These are phyloP conservation scores for Phytophthora aleatoria DNA, from an alignment of 352 stramenopile species.

Conservation along the genomic window DNA sequence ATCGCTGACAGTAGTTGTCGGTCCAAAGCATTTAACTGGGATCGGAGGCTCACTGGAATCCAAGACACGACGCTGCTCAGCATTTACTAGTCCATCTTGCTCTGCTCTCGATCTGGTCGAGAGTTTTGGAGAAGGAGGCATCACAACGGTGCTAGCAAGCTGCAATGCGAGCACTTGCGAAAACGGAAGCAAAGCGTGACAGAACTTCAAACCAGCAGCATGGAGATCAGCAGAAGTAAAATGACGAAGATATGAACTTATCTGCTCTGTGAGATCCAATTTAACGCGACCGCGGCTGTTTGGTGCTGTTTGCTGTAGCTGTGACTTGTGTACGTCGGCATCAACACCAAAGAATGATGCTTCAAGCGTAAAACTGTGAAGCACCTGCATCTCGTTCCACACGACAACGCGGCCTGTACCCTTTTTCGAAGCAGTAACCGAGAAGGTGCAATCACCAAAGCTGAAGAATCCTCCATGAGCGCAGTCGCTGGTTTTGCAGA, in stretches of 20 bases:
- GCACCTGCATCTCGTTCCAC: constrained; percentile 63
- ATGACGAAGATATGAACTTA: constrained; percentile 30
- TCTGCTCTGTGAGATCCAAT: constrained; percentile 14
- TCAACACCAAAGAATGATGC: constrained; percentile 75
- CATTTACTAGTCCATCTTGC: neutral
- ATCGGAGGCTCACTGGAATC: constrained; percentile 8
- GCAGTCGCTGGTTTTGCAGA: constrained; percentile 57
- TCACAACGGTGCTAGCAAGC: constrained; percentile 8
- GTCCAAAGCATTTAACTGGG: constrained; percentile 18
- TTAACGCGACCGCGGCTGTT: constrained; percentile 18
- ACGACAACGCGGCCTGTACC: constrained; percentile 71
- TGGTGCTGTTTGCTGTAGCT: constrained; percentile 17
- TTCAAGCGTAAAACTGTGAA: constrained; percentile 84
- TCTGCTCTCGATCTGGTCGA: constrained; percentile 1
- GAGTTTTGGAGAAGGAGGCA: neutral
- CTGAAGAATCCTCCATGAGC: constrained; percentile 59
- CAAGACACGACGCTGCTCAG: constrained; percentile 1
- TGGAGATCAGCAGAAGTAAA: constrained; percentile 67
- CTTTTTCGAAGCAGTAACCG: constrained; percentile 57
- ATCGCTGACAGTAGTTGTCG: constrained; percentile 6
- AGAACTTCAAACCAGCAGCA: constrained; percentile 53
- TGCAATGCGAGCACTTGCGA: constrained; percentile 60
- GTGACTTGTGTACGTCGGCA: constrained; percentile 11
- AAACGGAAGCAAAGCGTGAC: constrained; percentile 63
- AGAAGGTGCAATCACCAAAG: constrained; percentile 76